Evolutionary conservation across 371 early-diverging fungal species (phyloP).

Genomic region (Mucor velutinosus): DNA sequence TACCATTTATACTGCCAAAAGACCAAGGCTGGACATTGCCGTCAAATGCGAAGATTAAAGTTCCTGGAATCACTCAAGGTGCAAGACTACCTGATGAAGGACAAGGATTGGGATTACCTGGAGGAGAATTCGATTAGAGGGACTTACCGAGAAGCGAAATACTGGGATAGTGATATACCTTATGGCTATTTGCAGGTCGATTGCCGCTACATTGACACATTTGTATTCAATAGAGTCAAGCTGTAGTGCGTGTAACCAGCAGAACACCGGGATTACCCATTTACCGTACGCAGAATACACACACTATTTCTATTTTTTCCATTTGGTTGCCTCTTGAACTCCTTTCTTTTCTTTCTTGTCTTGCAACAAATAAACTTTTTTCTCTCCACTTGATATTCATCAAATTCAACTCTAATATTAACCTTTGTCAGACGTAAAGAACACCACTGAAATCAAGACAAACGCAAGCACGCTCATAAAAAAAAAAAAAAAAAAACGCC

Average conservation of each 20-base stretch:
- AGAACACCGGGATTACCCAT: background rate
- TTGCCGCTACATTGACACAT: background rate
- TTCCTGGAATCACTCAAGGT: background rate
- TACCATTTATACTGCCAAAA: slow-evolving; percentile 7
- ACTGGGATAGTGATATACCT: slow-evolving; percentile 11
- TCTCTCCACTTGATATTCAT: background rate
- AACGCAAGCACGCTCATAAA: too few relatives aligned
- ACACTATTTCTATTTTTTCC: background rate
- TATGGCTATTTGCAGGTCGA: slow-evolving; percentile 9
- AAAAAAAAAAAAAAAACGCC: background rate
- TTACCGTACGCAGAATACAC: background rate
- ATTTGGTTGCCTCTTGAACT: background rate
- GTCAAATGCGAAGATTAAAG: background rate
- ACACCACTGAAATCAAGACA: too few relatives aligned
- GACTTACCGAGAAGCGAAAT: slow-evolving; percentile 5
- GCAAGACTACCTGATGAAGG: slow-evolving; percentile 7
- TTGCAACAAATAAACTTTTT: background rate
- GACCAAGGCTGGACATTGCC: background rate
- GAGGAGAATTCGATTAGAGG: slow-evolving; percentile 6
- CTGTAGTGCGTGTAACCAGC: background rate
- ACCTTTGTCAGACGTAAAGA: background rate
- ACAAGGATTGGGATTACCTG: slow-evolving; percentile 2
- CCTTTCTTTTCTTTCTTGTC: background rate
- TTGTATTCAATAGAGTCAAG: slow-evolving; percentile 7
- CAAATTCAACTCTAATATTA: background rate